A percentile compares a stretch with the other conserved stretches of the same genome.
phyloP scores from a whole-genome alignment of 805 yeast species.

The Candida namnaoensis region DNA sequence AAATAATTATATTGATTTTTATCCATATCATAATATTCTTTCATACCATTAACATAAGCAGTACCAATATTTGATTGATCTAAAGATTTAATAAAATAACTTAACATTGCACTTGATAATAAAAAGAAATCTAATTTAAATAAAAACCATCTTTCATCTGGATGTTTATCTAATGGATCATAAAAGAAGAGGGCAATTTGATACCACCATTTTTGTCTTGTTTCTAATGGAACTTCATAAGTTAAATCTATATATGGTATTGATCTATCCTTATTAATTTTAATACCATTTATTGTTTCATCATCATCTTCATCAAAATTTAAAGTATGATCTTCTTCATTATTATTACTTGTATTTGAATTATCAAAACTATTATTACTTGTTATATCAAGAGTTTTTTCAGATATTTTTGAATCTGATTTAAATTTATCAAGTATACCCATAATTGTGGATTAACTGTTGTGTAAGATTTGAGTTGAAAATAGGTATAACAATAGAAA shows the following conservation, averaged over 20 bases:
- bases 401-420: no score
- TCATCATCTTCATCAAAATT: no score
- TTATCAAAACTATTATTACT: no score
- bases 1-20: slow-evolving; percentile 34
- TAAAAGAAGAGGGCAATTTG: slow-evolving; percentile 6
- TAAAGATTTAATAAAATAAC: slow-evolving; percentile 34
- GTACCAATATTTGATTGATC: slow-evolving; percentile 31
- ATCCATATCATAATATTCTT: slow-evolving; percentile 29
- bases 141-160: slow-evolving; percentile 21
- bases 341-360: no score
- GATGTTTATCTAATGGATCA: slow-evolving; percentile 22
- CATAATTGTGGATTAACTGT: no score
- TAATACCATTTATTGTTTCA: no score
- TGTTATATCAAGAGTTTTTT: no score
- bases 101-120: slow-evolving; percentile 26
- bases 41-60: slow-evolving; percentile 40
- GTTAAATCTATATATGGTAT: neutral
- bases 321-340: no score
- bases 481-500: no score
- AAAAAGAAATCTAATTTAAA: slow-evolving; percentile 25
- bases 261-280: no score
- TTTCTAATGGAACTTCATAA: neutral
- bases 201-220: neutral
- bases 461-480: no score
- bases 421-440: no score